Percentiles rank a stretch among this genome's conserved stretches.
Conservation (phyloP, 2,329 filamentous ascomycete genomes). For the Pestalotiopsis fici region DNA sequence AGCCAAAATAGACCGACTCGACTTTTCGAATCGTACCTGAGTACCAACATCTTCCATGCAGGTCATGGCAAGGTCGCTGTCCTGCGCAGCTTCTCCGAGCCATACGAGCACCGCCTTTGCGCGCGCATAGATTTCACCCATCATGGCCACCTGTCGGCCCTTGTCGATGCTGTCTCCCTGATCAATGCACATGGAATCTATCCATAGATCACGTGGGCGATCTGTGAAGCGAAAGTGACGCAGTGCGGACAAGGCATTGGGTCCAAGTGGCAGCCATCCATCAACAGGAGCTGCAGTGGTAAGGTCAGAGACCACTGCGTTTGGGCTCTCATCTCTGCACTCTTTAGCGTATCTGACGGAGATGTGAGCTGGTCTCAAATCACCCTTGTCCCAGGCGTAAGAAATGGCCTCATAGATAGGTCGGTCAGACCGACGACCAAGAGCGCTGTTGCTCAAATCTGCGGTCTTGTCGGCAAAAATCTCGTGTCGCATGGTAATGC, state of each 20-base stretch:
- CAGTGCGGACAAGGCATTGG: neutral
- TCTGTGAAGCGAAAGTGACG: neutral
- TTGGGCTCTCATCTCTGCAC: neutral
- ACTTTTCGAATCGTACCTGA: neutral
- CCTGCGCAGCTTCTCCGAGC: neutral
- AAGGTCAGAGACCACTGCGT: neutral
- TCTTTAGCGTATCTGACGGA: neutral
- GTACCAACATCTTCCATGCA: neutral
- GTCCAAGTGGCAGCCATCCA: neutral
- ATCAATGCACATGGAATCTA: neutral
- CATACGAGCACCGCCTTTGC: neutral
- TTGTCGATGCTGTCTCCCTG: neutral
- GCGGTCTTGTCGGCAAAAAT: neutral
- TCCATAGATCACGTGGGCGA: neutral
- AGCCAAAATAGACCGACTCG: neutral
- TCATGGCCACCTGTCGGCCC: neutral
- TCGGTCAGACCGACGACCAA: neutral
- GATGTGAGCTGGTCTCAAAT: neutral
- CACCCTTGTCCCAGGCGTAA: neutral
- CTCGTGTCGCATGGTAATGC: neutral
- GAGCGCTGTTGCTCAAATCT: neutral
- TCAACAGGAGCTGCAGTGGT: neutral
- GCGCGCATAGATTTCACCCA: neutral
- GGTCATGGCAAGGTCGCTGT: neutral
- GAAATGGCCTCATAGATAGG: neutral